Conservation (phyloP, 495 filamentous ascomycete species). For the Cercophora scortea region DNA sequence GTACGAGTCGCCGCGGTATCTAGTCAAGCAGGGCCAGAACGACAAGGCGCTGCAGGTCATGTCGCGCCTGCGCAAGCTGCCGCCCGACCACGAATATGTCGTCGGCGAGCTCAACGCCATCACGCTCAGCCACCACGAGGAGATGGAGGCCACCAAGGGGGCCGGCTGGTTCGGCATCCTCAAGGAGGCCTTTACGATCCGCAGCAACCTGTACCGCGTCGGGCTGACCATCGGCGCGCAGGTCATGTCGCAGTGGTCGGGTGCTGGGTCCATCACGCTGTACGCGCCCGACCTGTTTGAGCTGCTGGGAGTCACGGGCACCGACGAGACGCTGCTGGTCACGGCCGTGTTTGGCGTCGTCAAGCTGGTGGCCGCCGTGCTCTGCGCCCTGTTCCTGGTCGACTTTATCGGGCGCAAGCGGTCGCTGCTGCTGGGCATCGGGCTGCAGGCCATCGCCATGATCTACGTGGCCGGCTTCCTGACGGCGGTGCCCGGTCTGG, state of each 20-base stretch:
- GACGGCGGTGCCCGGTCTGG: constrained; percentile 41
- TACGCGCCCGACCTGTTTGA: constrained; percentile 61
- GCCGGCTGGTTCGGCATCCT: constrained; percentile 45
- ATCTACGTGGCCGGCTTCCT: constrained; percentile 63
- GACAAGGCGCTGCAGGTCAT: constrained; percentile 39
- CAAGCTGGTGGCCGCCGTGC: constrained; percentile 55
- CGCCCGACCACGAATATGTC: constrained; percentile 42
- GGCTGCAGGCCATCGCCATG: constrained; percentile 55
- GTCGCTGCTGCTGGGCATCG: constrained; percentile 55
- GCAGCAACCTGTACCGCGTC: constrained; percentile 56
- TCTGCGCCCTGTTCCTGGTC: constrained; percentile 65
- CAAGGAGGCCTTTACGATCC: constrained; percentile 53
- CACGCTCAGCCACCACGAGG: constrained; percentile 38
- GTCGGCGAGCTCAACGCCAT: constrained; percentile 42
- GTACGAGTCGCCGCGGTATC: constrained; percentile 52
- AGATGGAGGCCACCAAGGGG: constrained; percentile 52
- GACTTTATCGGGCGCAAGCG: constrained; percentile 68
- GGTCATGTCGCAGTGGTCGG: constrained; percentile 62
- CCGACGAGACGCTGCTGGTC: constrained; percentile 54
- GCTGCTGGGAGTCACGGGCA: constrained; percentile 54
- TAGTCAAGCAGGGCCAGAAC: constrained; percentile 43
- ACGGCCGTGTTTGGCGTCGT: constrained; percentile 65
- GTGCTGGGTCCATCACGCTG: constrained; percentile 58
- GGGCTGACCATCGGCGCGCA: constrained; percentile 52
- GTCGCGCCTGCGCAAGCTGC: constrained; percentile 41